A percentile compares a stretch with the other conserved stretches of the same genome.
Conservation (phyloP, 225 moss, liverwort and hornwort species). For the Bryoerythrophyllum caledonicum region DNA sequence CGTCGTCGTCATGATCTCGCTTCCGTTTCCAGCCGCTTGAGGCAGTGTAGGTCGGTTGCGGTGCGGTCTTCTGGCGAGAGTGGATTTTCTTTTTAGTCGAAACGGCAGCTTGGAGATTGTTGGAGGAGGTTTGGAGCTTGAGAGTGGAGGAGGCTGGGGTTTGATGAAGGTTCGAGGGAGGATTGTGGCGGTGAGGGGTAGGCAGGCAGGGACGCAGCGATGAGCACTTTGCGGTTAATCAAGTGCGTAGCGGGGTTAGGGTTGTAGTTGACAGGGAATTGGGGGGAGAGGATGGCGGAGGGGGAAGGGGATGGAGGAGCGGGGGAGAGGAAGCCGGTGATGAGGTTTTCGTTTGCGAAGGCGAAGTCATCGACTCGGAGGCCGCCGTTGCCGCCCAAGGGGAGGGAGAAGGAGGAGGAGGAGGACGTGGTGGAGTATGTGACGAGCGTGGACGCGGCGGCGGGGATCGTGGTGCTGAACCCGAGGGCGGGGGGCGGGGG, state of each 20-base stretch:
- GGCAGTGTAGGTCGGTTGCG: not conserved
- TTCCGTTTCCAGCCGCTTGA: not conserved
- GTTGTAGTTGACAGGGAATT: not conserved
- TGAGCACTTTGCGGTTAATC: slow-evolving; percentile 99
- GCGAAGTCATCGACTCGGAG: slow-evolving; percentile 64
- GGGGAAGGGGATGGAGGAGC: slow-evolving; percentile 14
- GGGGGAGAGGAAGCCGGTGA: slow-evolving; percentile 16
- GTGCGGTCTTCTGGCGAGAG: not conserved
- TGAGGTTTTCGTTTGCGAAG: slow-evolving; percentile 75
- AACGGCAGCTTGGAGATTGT: slow-evolving; percentile 32
- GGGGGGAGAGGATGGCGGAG: slow-evolving; percentile 2
- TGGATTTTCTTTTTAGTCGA: slow-evolving; percentile 3
- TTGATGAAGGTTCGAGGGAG: slow-evolving; percentile 36
- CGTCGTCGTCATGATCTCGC: not conserved
- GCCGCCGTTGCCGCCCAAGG: slow-evolving; percentile 69
- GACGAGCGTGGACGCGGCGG: slow-evolving; percentile 67
- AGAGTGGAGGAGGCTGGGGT: slow-evolving; percentile 14
- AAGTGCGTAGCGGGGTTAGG: slow-evolving; percentile 71
- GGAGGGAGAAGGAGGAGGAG: slow-evolving; percentile 41
- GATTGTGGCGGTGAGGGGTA: slow-evolving; percentile 30
- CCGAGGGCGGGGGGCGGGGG: slow-evolving; percentile 50
- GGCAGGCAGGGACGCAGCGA: slow-evolving; percentile 53
- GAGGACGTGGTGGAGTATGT: slow-evolving; percentile 60
- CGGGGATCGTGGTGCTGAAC: slow-evolving; percentile 61
- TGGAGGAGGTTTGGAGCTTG: slow-evolving; percentile 26